A percentile compares a stretch with the other conserved stretches of the same genome.
Evolutionary conservation across 2,329 filamentous ascomycete species (phyloP).

Genomic region (Calonectria hawksworthii): DNA sequence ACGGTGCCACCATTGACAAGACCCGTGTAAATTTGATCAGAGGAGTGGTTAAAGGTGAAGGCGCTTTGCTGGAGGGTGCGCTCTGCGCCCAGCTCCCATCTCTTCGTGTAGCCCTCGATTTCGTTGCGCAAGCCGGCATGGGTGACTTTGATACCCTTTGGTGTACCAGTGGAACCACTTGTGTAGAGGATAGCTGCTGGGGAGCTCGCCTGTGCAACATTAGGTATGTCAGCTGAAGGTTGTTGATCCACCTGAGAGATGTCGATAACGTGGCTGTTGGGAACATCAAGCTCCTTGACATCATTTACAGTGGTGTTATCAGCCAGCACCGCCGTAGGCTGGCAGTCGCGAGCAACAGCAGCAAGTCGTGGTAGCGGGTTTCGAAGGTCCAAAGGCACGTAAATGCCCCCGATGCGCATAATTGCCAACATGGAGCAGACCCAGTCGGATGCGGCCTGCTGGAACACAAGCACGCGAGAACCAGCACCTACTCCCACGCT

Average conservation of each 20-base stretch:
- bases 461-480: background rate
- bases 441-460: background rate
- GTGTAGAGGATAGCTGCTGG: background rate
- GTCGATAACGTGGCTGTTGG: background rate
- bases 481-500: too few species aligned
- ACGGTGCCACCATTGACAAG: background rate
- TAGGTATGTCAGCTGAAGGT: background rate
- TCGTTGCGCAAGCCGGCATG: background rate
- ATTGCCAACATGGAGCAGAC: slow-evolving; percentile 55
- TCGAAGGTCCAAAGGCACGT: slow-evolving; percentile 56
- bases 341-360: background rate
- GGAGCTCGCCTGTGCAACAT: background rate
- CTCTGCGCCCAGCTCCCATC: background rate
- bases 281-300: background rate
- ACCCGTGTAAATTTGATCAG: background rate
- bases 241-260: background rate
- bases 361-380: slow-evolving; percentile 48
- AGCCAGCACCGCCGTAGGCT: background rate
- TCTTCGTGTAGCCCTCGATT: background rate
- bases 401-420: slow-evolving; percentile 51
- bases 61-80: background rate
- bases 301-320: background rate
- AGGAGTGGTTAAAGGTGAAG: background rate
- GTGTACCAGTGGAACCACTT: slow-evolving; percentile 2
- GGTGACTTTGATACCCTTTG: background rate